These are phyloP conservation scores for Peronospora belbahrii DNA, from an alignment of 352 stramenopile genomes.

Conservation along the genomic window DNA sequence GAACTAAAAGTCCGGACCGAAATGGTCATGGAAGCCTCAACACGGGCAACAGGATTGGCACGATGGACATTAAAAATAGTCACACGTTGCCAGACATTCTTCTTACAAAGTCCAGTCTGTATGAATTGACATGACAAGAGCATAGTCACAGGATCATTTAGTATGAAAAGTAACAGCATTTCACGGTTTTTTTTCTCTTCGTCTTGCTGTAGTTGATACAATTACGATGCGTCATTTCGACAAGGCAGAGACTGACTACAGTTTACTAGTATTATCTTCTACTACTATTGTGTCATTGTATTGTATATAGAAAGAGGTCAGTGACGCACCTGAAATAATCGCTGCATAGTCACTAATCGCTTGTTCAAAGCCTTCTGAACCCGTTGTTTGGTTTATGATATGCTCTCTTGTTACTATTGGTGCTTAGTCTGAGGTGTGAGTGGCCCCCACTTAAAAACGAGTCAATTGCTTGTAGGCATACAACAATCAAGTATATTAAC, in stretches of 20 bases:
- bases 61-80: conserved; percentile 37
- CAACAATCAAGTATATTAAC: background rate
- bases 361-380: conserved; percentile 13
- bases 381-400: conserved; percentile 21
- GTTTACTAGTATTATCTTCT: no score
- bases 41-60: conserved; percentile 17
- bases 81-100: conserved; percentile 52
- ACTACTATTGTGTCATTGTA: no score
- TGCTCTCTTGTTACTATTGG: no score
- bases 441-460: conserved; percentile 6
- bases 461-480: conserved; percentile 1
- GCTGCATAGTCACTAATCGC: conserved; percentile 34
- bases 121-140: no score
- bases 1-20: conserved; percentile 43
- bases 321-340: conserved; percentile 50
- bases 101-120: conserved; percentile 43
- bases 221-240: background rate
- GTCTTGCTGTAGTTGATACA: background rate
- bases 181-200: background rate
- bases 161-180: no score
- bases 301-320: no score
- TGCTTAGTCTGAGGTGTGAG: conserved; percentile 14
- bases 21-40: conserved; percentile 14
- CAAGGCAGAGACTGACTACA: background rate
- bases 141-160: no score